Percentiles rank a stretch among this genome's conserved stretches.
phyloP scores from a whole-genome alignment of 148 eudicot genomes.

The Talinum fruticosum region DNA sequence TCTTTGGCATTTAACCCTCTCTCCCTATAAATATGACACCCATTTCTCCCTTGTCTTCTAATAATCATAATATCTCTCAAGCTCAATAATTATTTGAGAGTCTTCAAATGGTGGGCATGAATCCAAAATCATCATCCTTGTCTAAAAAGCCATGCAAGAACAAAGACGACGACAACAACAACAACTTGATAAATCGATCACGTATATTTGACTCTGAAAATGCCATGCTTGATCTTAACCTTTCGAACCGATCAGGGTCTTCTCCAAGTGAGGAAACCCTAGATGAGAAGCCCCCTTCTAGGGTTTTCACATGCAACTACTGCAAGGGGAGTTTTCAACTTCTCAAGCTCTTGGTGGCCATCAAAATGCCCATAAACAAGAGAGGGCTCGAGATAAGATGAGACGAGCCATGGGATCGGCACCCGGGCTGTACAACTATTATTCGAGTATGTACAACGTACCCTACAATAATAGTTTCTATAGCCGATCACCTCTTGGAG shows the following conservation, averaged over 20 bases:
- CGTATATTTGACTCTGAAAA: not conserved
- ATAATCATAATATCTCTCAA: not conserved
- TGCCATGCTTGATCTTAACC: slow-evolving; percentile 26
- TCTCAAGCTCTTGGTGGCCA: slow-evolving; percentile 38
- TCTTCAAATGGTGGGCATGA: slow-evolving; percentile 3
- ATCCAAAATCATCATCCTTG: slow-evolving; percentile 2
- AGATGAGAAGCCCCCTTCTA: slow-evolving; percentile 8
- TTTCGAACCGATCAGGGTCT: not conserved
- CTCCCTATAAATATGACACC: slow-evolving; percentile 11
- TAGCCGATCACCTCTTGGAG: slow-evolving; percentile 25
- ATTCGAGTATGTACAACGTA: slow-evolving; percentile 16
- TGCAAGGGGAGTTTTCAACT: slow-evolving; percentile 33
- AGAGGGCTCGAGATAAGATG: slow-evolving; percentile 34
- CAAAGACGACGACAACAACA: slow-evolving; percentile 9
- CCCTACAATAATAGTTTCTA: slow-evolving; percentile 11
- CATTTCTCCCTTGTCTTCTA: not conserved
- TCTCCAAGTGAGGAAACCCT: not conserved
- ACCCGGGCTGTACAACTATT: slow-evolving; percentile 21
- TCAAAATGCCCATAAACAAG: slow-evolving; percentile 39
- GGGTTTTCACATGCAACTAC: slow-evolving; percentile 32
- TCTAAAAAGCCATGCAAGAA: not conserved
- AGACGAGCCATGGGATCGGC: slow-evolving; percentile 17
- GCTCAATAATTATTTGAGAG: not conserved
- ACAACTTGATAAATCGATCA: slow-evolving; percentile 7
- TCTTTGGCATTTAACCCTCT: slow-evolving; percentile 25